Evolutionary conservation across 257 asterid genomes (phyloP), one percentile per base, ranked within the genome.

Genomic region (Anisodus tanguticus): DNA sequence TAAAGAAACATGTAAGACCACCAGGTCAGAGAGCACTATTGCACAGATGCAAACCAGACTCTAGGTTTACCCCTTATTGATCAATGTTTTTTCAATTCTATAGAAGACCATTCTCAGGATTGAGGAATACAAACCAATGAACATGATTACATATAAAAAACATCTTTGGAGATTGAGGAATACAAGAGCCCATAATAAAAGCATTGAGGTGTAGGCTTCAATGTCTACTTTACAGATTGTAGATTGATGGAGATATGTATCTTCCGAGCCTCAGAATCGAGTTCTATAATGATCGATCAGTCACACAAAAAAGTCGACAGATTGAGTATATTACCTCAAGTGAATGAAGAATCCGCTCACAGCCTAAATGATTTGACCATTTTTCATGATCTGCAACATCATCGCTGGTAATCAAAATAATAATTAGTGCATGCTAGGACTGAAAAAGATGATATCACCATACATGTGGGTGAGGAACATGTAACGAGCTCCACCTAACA

Each of bases 391-490:
- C 95, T 80, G 95, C 97, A 86, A 93, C 90, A 83, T 91, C 95
- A 89, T 93, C 97, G 88, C 95, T 91, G 90, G 79, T 83, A 63
- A 55, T 31, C 62, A 71, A 70, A 74, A 54, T 11, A 79, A 79
- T 49, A 67, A 79, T 59, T 79, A 60, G 71, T 54, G 83, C 77
- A 80, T 82, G 22, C 4, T 55, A 10, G 67, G 54, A 53, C n/a
- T 59, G 39, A 69, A 43, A n/a, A 12, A 60, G 66, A 37, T 82
- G 79, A 70, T 74, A 68, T 43, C 67, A 72, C 17, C 86, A 39
- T 91, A 91, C 97, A 62, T 91, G 92, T 93, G 95, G 26, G 94
- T 91, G 81, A 93, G 97, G 88, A 93, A 93, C 95, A 93, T 93
- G 83, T 83, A 93, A 87, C 87, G 92, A 63, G 93, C 95, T 85